Conservation (phyloP, 2,329 filamentous ascomycete genomes). For the Colletotrichum melonis region DNA sequence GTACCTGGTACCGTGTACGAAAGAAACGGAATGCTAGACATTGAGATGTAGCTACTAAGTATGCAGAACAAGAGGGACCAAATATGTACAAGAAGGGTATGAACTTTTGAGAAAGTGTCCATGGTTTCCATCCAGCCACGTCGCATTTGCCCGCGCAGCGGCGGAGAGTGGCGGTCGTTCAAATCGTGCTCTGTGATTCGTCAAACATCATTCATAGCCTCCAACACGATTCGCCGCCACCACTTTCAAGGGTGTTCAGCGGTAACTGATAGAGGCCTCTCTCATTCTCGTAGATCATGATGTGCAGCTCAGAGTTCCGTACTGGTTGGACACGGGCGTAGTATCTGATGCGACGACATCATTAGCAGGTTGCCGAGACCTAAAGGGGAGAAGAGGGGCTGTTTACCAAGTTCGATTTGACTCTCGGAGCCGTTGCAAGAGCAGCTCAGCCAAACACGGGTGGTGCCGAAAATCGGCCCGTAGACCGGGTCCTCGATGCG, state of each 20-base stretch:
- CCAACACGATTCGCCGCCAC: not conserved
- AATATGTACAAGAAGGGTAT: not conserved
- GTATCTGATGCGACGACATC: not conserved
- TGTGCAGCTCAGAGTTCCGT: conserved; percentile 6
- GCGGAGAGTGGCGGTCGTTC: not conserved
- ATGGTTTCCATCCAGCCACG: not conserved
- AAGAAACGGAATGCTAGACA: not conserved
- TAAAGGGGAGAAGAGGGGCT: fast-evolving
- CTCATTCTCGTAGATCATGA: not conserved
- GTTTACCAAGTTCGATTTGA: conserved; percentile 24
- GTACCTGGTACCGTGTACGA: not conserved
- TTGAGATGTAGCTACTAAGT: not conserved
- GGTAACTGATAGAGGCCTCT: not conserved
- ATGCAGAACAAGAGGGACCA: not conserved
- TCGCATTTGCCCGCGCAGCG: not conserved
- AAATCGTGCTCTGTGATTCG: not conserved
- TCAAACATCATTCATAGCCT: not conserved
- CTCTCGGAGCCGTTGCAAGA: conserved; percentile 21
- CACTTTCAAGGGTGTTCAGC: not conserved
- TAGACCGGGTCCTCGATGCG: conserved; percentile 32
- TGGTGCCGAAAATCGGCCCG: conserved; percentile 18
- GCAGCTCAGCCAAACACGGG: conserved; percentile 27
- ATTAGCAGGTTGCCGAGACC: not conserved
- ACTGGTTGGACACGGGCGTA: not conserved
- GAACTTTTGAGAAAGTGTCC: not conserved